Percentiles rank a stretch among this genome's conserved stretches.
These are phyloP conservation scores for Bisporella sp. DNA, from an alignment of 2,329 filamentous ascomycete species.

Conservation along the genomic window DNA sequence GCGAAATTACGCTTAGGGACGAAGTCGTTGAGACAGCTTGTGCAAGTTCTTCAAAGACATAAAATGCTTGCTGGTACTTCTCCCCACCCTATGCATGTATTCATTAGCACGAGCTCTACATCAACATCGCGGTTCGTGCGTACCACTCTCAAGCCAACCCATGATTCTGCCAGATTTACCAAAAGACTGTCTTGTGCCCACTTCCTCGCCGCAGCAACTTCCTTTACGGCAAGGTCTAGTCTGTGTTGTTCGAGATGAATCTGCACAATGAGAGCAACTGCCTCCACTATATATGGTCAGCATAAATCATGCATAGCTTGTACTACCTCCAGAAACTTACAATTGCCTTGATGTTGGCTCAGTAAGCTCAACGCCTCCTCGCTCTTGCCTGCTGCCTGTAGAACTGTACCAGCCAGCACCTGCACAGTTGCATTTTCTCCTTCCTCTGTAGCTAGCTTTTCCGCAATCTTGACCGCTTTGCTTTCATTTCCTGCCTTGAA, in stretches of 20 bases:
- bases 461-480: slow-evolving; percentile 53
- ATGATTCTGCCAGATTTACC: slow-evolving; percentile 91
- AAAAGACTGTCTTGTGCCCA: slow-evolving; percentile 94
- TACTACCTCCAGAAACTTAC: slow-evolving; percentile 42
- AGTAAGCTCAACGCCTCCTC: slow-evolving; percentile 79
- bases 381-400: slow-evolving; percentile 73
- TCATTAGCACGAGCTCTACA: too few species aligned
- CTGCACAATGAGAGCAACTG: slow-evolving; percentile 82
- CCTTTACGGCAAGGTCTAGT: slow-evolving; percentile 82
- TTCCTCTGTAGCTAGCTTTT: slow-evolving; percentile 60
- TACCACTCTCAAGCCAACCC: slow-evolving; percentile 85
- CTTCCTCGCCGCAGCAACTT: slow-evolving; percentile 76
- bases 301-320: background rate
- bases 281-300: slow-evolving; percentile 45
- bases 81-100: slow-evolving; percentile 64
- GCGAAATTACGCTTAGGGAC: slow-evolving; percentile 69
- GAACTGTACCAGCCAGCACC: slow-evolving; percentile 71
- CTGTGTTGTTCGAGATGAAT: slow-evolving; percentile 90
- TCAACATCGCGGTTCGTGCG: background rate
- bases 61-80: slow-evolving; percentile 94
- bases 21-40: slow-evolving; percentile 78
- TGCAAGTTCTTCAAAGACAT: slow-evolving; percentile 94
- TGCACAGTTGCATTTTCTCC: slow-evolving; percentile 76
- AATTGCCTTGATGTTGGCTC: slow-evolving; percentile 76
- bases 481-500: slow-evolving; percentile 52